These are phyloP conservation scores for Colletotrichum neosansevieriae DNA, from an alignment of 2,329 filamentous ascomycete genomes.

Conservation along the genomic window DNA sequence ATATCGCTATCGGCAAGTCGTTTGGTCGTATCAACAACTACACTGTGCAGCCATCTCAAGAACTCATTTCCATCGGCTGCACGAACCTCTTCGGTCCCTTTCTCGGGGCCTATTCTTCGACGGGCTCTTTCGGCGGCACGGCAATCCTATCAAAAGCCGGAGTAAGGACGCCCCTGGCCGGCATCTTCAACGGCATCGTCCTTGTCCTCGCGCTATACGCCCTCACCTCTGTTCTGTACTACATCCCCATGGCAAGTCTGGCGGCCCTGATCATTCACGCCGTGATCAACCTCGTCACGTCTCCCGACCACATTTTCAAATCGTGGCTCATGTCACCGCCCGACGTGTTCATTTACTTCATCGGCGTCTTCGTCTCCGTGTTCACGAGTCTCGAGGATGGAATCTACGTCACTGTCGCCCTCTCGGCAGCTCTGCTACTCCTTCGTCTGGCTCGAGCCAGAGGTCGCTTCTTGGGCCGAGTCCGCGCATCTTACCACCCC, in stretches of 20 bases:
- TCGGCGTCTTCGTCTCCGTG: slow-evolving; percentile 71
- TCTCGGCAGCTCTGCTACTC: slow-evolving; percentile 58
- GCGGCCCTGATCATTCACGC: slow-evolving; percentile 88
- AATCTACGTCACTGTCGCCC: slow-evolving; percentile 61
- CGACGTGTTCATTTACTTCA: slow-evolving; percentile 80
- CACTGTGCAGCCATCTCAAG: slow-evolving; percentile 81
- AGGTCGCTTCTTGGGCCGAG: slow-evolving; percentile 59
- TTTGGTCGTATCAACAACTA: slow-evolving; percentile 86
- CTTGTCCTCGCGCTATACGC: slow-evolving; percentile 84
- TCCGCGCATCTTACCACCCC: slow-evolving; percentile 40
- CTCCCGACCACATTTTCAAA: slow-evolving; percentile 78
- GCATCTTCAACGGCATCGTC: slow-evolving; percentile 80
- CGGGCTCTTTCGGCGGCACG: slow-evolving; percentile 70
- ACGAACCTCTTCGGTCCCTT: slow-evolving; percentile 82
- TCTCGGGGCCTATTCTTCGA: slow-evolving; percentile 66
- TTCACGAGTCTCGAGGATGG: slow-evolving; percentile 63
- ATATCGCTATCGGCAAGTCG: slow-evolving; percentile 86
- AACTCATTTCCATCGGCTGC: slow-evolving; percentile 82
- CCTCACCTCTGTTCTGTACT: slow-evolving; percentile 82
- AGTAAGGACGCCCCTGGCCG: slow-evolving; percentile 81
- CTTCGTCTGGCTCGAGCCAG: slow-evolving; percentile 58
- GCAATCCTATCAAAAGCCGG: slow-evolving; percentile 89
- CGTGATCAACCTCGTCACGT: slow-evolving; percentile 80
- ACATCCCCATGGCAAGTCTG: slow-evolving; percentile 78
- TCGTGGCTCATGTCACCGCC: slow-evolving; percentile 83